Evolutionary conservation across 2,329 filamentous ascomycete species (phyloP).

Genomic region (Lecanicillium sp.): DNA sequence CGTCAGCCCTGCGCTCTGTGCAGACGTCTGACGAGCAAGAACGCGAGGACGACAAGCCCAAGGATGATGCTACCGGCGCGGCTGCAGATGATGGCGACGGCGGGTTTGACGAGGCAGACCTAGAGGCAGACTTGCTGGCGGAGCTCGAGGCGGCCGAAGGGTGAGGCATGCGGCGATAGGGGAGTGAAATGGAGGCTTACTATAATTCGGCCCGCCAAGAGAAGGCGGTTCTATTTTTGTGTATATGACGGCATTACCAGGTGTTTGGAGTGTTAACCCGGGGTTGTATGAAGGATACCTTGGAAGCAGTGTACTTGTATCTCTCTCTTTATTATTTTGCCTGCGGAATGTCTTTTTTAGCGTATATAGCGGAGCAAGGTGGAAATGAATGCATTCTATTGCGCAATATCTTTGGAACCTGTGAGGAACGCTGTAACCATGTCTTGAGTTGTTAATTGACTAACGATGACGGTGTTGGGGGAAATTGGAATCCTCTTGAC

Average conservation of each 20-base stretch:
- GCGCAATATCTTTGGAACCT: too few relatives aligned
- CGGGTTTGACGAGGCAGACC: conserved; percentile 45
- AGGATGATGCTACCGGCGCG: conserved; percentile 17
- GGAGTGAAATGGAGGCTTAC: too few relatives aligned
- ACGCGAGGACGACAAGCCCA: conserved; percentile 3
- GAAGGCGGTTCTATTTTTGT: too few relatives aligned
- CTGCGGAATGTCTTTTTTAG: too few relatives aligned
- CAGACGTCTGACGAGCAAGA: conserved; percentile 29
- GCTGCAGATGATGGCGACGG: conserved; percentile 19
- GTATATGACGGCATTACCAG: conserved; percentile 5
- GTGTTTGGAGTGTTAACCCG: conserved; percentile 6
- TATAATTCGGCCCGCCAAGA: too few relatives aligned
- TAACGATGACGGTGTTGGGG: too few relatives aligned
- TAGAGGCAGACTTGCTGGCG: conserved; percentile 56
- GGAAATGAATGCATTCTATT: too few relatives aligned
- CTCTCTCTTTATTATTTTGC: background rate
- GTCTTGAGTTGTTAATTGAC: too few relatives aligned
- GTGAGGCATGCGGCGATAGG: background rate
- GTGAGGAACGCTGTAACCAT: too few relatives aligned
- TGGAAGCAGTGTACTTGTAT: background rate
- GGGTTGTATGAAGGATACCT: background rate
- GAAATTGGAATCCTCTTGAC: too few relatives aligned
- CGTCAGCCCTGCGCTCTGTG: conserved; percentile 37
- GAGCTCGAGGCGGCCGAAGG: conserved; percentile 41
- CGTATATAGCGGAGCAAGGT: too few relatives aligned